These are phyloP conservation scores for Penicillium rolfsii DNA, from an alignment of 2,329 filamentous ascomycete species.

Conservation along the genomic window DNA sequence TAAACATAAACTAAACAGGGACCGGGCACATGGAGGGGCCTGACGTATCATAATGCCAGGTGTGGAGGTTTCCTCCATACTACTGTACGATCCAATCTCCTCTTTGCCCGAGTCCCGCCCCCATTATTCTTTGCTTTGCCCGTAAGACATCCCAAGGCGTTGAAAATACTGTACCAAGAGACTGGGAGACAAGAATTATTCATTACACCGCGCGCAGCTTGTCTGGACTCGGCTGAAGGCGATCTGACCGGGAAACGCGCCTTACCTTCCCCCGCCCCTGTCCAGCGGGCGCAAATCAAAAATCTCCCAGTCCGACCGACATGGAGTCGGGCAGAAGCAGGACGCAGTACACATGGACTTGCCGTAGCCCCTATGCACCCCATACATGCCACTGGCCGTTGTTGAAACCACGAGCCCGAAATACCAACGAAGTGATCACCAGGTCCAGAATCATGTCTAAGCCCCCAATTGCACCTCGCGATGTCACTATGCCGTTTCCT, in stretches of 20 bases:
- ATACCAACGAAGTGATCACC: slow-evolving; percentile 1
- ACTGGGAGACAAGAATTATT: neutral
- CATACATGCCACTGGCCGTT: neutral
- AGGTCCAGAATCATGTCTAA: slow-evolving; percentile 14
- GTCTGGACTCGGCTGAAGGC: neutral
- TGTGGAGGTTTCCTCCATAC: slow-evolving; percentile 12
- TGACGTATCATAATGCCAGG: slow-evolving; percentile 26
- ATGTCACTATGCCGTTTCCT: neutral
- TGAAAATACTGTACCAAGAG: neutral
- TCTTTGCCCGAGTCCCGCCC: neutral
- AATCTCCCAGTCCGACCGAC: neutral
- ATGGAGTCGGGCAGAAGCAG: neutral
- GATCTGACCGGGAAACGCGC: slow-evolving; percentile 1
- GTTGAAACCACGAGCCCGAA: neutral
- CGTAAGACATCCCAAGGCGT: neutral
- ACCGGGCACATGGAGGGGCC: slow-evolving; percentile 15
- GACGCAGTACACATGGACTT: slow-evolving; percentile 4
- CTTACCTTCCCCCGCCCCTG: slow-evolving; percentile 3
- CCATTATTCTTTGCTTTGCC: neutral
- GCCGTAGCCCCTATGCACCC: neutral
- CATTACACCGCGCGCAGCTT: neutral
- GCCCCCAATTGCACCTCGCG: neutral
- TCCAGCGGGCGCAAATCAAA: neutral
- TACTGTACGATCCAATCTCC: slow-evolving; percentile 15
- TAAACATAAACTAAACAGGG: slow-evolving; percentile 5